Percentiles rank a stretch among this genome's conserved stretches.
Conservation (phyloP, 805 yeast genomes). For the Kockiozyma suomiensis region DNA sequence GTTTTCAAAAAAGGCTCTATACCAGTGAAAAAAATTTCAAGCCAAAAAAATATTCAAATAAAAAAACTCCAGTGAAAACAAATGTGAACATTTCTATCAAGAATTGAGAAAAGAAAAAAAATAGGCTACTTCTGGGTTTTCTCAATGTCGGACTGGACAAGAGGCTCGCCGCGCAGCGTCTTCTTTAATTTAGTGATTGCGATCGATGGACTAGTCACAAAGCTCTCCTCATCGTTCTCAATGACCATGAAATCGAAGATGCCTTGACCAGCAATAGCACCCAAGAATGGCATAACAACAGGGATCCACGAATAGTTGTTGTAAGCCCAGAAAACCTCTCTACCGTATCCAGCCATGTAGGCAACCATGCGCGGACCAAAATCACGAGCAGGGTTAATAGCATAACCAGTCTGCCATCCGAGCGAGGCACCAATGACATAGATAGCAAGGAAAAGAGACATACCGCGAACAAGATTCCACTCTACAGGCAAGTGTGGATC, state of each 20-base stretch:
- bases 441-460: conserved; percentile 51
- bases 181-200: conserved; percentile 4
- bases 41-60: too few species aligned
- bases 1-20: too few species aligned
- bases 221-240: conserved; percentile 31
- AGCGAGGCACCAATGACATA: conserved; percentile 49
- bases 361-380: conserved; percentile 57
- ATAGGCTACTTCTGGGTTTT: background rate
- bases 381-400: conserved; percentile 59
- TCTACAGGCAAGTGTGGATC: conserved; percentile 20
- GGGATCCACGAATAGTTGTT: conserved; percentile 59
- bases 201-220: conserved; percentile 25
- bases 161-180: background rate
- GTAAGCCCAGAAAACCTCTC: conserved; percentile 42
- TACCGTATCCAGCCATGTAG: conserved; percentile 52
- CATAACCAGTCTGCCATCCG: conserved; percentile 59
- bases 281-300: conserved; percentile 53
- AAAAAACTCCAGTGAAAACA: background rate
- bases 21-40: too few species aligned
- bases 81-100: background rate
- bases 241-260: conserved; percentile 54
- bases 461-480: conserved; percentile 42
- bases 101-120: background rate
- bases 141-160: background rate
- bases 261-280: conserved; percentile 53